Evolutionary conservation across 140 eudicot genomes (phyloP), one percentile per base, ranked within the genome.

Genomic region (Stevia rebaudiana): DNA sequence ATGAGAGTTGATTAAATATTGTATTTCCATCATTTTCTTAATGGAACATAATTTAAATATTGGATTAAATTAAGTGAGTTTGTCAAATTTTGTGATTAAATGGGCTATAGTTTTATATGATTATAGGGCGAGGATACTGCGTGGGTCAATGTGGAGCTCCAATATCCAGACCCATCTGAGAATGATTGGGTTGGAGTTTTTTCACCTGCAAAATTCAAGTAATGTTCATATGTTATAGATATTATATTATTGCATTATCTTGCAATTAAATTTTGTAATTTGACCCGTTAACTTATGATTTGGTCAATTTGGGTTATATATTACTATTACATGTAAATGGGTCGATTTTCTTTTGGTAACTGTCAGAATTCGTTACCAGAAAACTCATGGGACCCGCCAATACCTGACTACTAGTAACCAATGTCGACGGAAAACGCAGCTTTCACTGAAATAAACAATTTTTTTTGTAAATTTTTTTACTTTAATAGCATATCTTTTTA

Each of bases 111-210:
- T 8, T 40, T 41, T 11, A 54, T 65, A 41, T 63, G 59, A 66
- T 67, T 8, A 68, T 52, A 76, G 81, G 81, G 81, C 1, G 73
- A 64, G 56, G 81, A 70, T 70, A 58, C 81, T 56, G 77, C 15
- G 17, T 76, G 81, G 81, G 81, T 76, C 39, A 57, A 55, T 37
- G 76, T 76, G 57, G 62, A 63, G 40, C 56, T 76, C 56, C 25
- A 57, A 12, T 57, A 70, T 63, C 63, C 81, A 63, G 40, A 76
- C 0, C 81, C 81, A 24, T 70, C 77, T 0, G 73, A 76, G 35
- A 11, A 46, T 22, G 81, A 76, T 5, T 76, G 81, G 81, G 69
- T 76, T 70, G 81, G 77, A 54, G 81, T 76, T 48, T 76, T 76
- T 51, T 76, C 81, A 21, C 81, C 81, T 12, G 77, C 81, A 44